Percentiles rank a stretch among this genome's conserved stretches.
phyloP scores from a whole-genome alignment of 768 basidiomycete genomes.

The Hydnomerulius pinastri region DNA sequence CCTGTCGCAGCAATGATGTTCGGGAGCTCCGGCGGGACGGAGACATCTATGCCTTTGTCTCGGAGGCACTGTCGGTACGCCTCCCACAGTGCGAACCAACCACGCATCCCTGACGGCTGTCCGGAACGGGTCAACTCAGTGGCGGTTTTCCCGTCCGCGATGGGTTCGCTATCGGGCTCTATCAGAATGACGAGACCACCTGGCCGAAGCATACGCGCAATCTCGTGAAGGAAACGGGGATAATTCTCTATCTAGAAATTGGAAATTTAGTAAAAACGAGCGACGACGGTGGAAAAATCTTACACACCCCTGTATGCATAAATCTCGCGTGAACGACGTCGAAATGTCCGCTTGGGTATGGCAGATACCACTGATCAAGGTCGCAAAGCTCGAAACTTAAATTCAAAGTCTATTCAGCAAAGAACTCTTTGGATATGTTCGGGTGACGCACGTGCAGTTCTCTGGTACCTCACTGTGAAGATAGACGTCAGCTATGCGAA shows the following conservation, averaged over 20 bases:
- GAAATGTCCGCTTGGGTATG: slow-evolving; percentile 63
- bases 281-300: slow-evolving; percentile 11
- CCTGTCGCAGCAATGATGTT: slow-evolving; percentile 49
- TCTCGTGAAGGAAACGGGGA: slow-evolving; percentile 58
- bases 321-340: slow-evolving; percentile 72
- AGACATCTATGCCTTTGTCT: slow-evolving; percentile 53
- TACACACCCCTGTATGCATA: slow-evolving; percentile 64
- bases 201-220: slow-evolving; percentile 66
- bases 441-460: slow-evolving; percentile 66
- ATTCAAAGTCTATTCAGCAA: slow-evolving; percentile 5
- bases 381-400: slow-evolving; percentile 72
- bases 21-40: slow-evolving; percentile 56
- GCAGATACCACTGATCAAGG: slow-evolving; percentile 58
- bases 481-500: slow-evolving; percentile 15
- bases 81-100: slow-evolving; percentile 68
- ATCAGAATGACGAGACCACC: slow-evolving; percentile 70
- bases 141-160: slow-evolving; percentile 45
- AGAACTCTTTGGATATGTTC: background rate
- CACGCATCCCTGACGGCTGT: slow-evolving; percentile 43
- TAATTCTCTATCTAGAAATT: slow-evolving; percentile 59
- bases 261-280: slow-evolving; percentile 6
- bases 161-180: slow-evolving; percentile 58
- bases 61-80: slow-evolving; percentile 57
- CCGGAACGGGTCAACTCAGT: slow-evolving; percentile 34
- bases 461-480: slow-evolving; percentile 57